Evolutionary conservation across 495 filamentous ascomycete species (phyloP), one percentile per base, ranked within the genome.

Genomic region (Aeminium ludgeri): DNA sequence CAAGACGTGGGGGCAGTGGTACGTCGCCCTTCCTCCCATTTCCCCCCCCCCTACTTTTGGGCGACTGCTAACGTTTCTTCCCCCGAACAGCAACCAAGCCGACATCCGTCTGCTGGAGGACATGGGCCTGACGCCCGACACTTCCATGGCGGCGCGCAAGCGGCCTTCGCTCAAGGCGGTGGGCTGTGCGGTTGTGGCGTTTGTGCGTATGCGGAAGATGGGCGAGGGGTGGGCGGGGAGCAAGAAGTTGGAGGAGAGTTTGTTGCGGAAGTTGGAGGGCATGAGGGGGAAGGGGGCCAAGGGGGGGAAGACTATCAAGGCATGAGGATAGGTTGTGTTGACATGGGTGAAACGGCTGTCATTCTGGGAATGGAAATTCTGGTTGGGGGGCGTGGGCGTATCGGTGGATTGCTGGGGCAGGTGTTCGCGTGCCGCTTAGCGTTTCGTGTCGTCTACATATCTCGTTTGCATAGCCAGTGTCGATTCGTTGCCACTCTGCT

Each of bases 1-100:
- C 37, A 73, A 78, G 56, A 73, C 74, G 59, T 86, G 71, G 57
- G 72, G 70, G 50, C 76, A 80, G 63, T 97, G 87, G 89, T 95
- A 75, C 52, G 83, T 76, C 32, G 27, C 28, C n/a, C n/a, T n/a
- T n/a, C n/a, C 23, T 23, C 10, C 31, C 34, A 46, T 48, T 53
- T 39, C 44, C 38, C 31, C 37, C 44, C 33, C 36, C 35, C 29
- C 43, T 31, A 13, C 45, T 30, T 45, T 20, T 0, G 7, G 28
- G 46, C 30, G 36, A 10, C 17, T 10, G 13, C 1, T 15, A 20
- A 18, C 38, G 40, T 44, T 33, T 38, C 25, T 34, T 20, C 41
- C 32, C 55, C 55, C 51, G 16, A 10, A 38, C 61, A 95, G 87
- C 59, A 97, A 95, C 66, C 78, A 87, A 59, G 82, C 80, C 47